A percentile compares a stretch with the other conserved stretches of the same genome.
Conservation (phyloP, 2,329 filamentous ascomycete genomes). For the Diaporthe longicolla region DNA sequence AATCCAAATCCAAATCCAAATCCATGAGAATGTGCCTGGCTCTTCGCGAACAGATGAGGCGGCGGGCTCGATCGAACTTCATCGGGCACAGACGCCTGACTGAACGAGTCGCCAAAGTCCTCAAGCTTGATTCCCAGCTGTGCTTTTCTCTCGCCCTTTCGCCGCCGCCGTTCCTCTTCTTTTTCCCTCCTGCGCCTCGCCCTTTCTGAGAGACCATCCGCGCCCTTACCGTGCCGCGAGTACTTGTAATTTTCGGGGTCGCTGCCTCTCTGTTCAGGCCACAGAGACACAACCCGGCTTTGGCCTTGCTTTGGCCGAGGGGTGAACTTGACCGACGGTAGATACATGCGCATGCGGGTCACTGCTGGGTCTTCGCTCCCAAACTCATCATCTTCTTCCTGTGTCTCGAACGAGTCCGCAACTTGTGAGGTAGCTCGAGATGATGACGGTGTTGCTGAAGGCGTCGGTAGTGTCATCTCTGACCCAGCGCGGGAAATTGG, state of each 20-base stretch:
- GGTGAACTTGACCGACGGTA: slow-evolving; percentile 49
- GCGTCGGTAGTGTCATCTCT: slow-evolving; percentile 34
- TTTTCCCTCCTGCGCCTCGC: slow-evolving; percentile 34
- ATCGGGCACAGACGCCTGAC: slow-evolving; percentile 29
- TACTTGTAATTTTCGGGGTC: slow-evolving; percentile 53
- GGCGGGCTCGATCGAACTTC: slow-evolving; percentile 38
- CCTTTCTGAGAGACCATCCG: slow-evolving; percentile 26
- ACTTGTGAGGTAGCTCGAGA: slow-evolving; percentile 40
- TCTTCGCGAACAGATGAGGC: slow-evolving; percentile 31
- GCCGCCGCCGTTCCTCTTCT: slow-evolving; percentile 48
- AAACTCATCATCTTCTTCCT: not conserved
- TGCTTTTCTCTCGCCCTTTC: slow-evolving; percentile 47
- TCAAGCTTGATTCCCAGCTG: slow-evolving; percentile 44
- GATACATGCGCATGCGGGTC: slow-evolving; percentile 53
- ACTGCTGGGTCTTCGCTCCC: slow-evolving; percentile 49
- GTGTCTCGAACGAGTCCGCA: slow-evolving; percentile 6
- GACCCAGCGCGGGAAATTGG: slow-evolving; percentile 30
- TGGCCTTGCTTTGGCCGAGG: slow-evolving; percentile 46
- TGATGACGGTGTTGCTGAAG: slow-evolving; percentile 40
- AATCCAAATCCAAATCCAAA: slow-evolving; percentile 32
- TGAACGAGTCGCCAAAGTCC: slow-evolving; percentile 39
- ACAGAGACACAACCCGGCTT: slow-evolving; percentile 52
- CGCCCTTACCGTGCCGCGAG: slow-evolving; percentile 40
- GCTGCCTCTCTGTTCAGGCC: slow-evolving; percentile 51
- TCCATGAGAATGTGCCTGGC: slow-evolving; percentile 16